Evolutionary conservation across 257 asterid species (phyloP), one percentile per base, ranked within the genome.

Genomic region (Gentiana dahurica): DNA sequence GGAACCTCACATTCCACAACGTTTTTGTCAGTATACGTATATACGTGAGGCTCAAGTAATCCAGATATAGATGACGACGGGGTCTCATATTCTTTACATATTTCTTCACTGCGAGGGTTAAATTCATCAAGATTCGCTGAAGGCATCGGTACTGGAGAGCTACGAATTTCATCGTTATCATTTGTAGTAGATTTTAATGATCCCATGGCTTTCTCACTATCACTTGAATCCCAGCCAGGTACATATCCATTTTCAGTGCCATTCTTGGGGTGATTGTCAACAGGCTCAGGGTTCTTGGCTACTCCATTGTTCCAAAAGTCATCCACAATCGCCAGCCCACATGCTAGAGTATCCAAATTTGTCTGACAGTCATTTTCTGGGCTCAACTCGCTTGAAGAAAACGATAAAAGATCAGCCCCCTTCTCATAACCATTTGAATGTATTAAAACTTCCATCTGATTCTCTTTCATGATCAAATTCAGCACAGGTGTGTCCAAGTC

Each of bases 391-490:
- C 80, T 71, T 63, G 57, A 61, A 15, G 62, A 74, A 58, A 77
- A 47, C 38, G 57, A 51, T 62, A 73, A 59, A 24, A 63, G 51
- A 65, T 78, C 81, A 33, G 65, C 60, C 53, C 70, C 79, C 46
- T 51, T 61, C 67, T 51, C 69, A 33, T 35, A 73, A 54, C 63
- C 67, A 64, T 74, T 72, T 37, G 82, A 70, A 73, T 70, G 80
- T 53, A 44, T 58, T 55, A 65, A 37, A 12, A 60, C 64, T 52
- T 70, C 78, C 12, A 65, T 64, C 79, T 73, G 75, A 67, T 66
- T 69, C 76, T 81, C 95, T 68, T 78, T 81, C 91, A 76, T 83
- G 58, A 52, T 76, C 69, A 61, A 61, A 68, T 71, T 71, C 71
- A 55, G 68, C 66, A 79, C 82, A 60, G 74, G 67, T 57, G 54